Evolutionary conservation across 352 stramenopile species (phyloP).

Genomic region (Thalassiosira livingstoniorum): DNA sequence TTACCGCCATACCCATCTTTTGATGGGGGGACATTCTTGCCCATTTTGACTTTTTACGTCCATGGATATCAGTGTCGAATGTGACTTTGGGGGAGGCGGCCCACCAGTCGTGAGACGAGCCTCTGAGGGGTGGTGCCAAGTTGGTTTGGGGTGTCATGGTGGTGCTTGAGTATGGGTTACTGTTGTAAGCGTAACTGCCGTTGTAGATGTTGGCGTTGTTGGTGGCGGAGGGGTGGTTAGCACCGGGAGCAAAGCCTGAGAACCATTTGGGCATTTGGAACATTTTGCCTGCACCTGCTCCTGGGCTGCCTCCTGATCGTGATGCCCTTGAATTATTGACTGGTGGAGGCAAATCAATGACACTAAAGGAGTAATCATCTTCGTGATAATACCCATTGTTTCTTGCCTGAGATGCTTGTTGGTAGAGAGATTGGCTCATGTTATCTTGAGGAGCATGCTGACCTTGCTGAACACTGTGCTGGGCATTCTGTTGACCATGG

Average conservation of each 20-base stretch:
- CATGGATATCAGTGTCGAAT: conserved; percentile 30
- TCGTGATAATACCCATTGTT: conserved; percentile 25
- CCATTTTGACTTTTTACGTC: conserved; percentile 26
- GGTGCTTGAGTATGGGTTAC: neutral
- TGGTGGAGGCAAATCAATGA: conserved; percentile 44
- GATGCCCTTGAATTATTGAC: conserved; percentile 18
- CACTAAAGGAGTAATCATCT: conserved; percentile 65
- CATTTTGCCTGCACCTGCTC: neutral
- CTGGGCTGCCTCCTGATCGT: neutral
- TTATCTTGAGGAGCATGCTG: neutral
- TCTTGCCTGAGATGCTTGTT: conserved; percentile 20
- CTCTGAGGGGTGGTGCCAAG: conserved; percentile 20
- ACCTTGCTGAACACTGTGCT: neutral
- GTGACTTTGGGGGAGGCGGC: conserved; percentile 27
- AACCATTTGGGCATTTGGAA: conserved; percentile 40
- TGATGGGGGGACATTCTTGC: conserved; percentile 10
- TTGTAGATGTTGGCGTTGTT: neutral
- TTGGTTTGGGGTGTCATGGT: conserved; percentile 34
- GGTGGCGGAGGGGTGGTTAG: neutral
- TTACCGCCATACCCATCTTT: conserved; percentile 35
- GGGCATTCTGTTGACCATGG: neutral
- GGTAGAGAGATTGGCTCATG: conserved; percentile 6
- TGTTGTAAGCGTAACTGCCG: neutral
- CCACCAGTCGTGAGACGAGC: conserved; percentile 17
- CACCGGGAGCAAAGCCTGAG: conserved; percentile 3